Base-by-base conservation (phyloP, 192 early-diverging fungal species). In the Podila minutissima region DNA sequence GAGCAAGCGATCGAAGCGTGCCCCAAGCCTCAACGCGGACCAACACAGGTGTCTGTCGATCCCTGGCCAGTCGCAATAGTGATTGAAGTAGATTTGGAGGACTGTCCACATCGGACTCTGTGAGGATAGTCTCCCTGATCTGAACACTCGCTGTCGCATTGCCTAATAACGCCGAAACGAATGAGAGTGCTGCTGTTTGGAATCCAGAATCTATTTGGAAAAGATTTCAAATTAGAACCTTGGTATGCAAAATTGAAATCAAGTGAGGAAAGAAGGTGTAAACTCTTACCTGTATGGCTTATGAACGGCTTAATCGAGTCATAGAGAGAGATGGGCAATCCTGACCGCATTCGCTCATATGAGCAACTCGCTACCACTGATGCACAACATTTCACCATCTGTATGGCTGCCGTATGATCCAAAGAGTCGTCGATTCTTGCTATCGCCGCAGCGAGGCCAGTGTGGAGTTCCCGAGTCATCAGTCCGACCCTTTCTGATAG, bases 1-100 rank as follows among this genome's bases (percentile, higher is more conserved):
- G 79, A 19, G 85, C 70, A 13, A 82, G 74, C 13, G 78, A 69
- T 28, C 77, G 72, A 28, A 86, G 59, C 12, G 77, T 61, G 48
- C 70, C 63, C 88, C 88, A 89, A 1, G 75, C 75, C 51, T 86
- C 86, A 11, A 82, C 59, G 41, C 63, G 71, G 22, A 82, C 49
- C 2, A 32, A n/a, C 31, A 50, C 2, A 24, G 74, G 48, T n/a
- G 71, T 62, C 2, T 59, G 22, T 15, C 7, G 26, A 37, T 35
- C 63, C 5, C 49, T 55, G 63, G 84, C 57, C 5, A 74, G 17
- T 13, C 35, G n/a, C 41, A 85, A 31, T n/a, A 85, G 59, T n/a
- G 60, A 64, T 2, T 59, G 57, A 3, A 82, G 28, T 24, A 86
- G 46, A 20, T 64, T 63, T 22, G 64, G 41, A 20, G 10, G 26